phyloP scores from a whole-genome alignment of 371 early-diverging fungal genomes.

The Chytridium lagenaria region DNA sequence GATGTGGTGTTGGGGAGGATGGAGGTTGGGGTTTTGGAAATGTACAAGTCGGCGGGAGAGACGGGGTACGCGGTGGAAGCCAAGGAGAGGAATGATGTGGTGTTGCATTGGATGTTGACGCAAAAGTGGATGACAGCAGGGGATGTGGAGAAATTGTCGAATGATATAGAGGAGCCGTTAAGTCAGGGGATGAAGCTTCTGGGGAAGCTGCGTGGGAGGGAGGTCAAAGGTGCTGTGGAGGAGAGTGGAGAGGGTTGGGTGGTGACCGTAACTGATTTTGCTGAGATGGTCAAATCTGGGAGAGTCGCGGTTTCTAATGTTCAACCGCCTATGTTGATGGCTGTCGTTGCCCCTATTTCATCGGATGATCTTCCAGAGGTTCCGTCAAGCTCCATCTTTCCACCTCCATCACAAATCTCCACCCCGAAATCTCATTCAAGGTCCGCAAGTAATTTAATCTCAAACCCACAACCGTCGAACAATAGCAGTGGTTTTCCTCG shows the following conservation, averaged over 20 bases:
- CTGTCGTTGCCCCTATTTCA: too few species aligned
- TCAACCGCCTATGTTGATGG: not conserved
- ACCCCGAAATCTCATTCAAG: too few species aligned
- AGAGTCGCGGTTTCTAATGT: too few species aligned
- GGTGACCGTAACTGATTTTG: not conserved
- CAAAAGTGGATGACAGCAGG: conserved; percentile 21
- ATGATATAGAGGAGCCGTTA: not conserved
- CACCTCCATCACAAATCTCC: too few species aligned
- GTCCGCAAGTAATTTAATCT: too few species aligned
- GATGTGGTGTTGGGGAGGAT: conserved; percentile 13
- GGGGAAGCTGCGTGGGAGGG: not conserved
- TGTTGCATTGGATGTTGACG: conserved; percentile 30
- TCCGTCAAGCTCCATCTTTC: too few species aligned
- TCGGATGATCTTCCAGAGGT: too few species aligned
- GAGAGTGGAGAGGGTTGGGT: not conserved
- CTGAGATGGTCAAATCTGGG: not conserved
- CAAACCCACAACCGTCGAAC: too few species aligned
- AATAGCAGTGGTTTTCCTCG: too few species aligned
- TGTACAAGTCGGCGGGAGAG: not conserved
- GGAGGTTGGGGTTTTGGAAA: not conserved
- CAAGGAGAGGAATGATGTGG: conserved; percentile 14
- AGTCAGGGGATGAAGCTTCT: not conserved
- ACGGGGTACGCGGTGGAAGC: conserved; percentile 14
- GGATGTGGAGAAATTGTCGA: conserved; percentile 11
- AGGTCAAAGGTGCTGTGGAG: not conserved